Conservation (phyloP, 2,329 filamentous ascomycete species). For the Aspergillus piperis region DNA sequence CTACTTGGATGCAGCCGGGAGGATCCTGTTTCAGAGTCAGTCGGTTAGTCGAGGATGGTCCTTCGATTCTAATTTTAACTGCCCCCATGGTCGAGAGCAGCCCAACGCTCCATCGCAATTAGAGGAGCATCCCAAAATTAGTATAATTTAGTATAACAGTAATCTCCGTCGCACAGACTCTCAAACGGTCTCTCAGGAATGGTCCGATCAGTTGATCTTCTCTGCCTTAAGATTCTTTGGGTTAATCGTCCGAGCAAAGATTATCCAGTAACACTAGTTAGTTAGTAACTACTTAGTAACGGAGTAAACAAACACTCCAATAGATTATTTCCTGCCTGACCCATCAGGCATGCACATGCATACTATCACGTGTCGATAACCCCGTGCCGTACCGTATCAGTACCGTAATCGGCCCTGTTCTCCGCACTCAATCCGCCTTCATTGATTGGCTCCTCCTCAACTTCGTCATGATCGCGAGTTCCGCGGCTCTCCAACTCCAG, state of each 20-base stretch:
- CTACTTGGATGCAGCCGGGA: neutral
- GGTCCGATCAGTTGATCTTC: no score
- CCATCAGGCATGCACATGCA: neutral
- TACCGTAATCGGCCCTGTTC: neutral
- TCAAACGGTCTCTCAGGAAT: no score
- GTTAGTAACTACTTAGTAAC: no score
- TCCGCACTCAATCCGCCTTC: neutral
- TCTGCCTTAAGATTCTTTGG: neutral
- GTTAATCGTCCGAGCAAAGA: neutral
- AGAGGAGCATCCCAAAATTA: neutral
- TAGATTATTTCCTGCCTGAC: neutral
- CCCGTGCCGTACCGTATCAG: neutral
- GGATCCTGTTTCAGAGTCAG: constrained; percentile 6
- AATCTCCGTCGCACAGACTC: neutral
- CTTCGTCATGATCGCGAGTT: constrained; percentile 2
- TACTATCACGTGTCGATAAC: neutral
- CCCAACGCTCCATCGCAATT: constrained; percentile 4
- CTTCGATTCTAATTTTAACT: constrained; percentile 4
- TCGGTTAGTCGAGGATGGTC: neutral
- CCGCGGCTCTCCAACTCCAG: neutral
- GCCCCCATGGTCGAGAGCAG: neutral
- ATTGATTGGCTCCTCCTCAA: neutral
- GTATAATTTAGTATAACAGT: neutral
- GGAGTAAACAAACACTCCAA: neutral
- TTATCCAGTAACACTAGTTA: neutral